Percentiles rank a stretch among this genome's conserved stretches.
Conservation (phyloP, 2,329 filamentous ascomycete species). For the Leptoxyphium fumago region DNA sequence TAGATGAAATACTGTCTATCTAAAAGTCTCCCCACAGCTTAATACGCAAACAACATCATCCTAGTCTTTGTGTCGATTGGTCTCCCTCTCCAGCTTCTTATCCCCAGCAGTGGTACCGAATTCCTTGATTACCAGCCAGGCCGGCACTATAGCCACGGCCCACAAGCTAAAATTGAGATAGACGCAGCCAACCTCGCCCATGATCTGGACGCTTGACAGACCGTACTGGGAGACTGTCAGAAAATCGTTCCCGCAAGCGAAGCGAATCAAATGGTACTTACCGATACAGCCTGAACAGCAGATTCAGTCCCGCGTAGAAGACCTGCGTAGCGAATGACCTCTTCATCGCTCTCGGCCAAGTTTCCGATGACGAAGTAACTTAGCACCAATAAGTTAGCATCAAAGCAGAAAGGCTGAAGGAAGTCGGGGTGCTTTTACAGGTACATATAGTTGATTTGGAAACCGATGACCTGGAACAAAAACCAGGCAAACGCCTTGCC, state of each 20-base stretch:
- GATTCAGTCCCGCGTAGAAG: constrained; percentile 57
- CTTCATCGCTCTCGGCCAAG: constrained; percentile 43
- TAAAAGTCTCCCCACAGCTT: no score
- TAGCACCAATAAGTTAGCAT: background rate
- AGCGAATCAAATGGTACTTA: constrained; percentile 14
- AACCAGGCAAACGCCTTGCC: constrained; percentile 53
- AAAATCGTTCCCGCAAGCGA: background rate
- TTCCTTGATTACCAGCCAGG: constrained; percentile 49
- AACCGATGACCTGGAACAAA: constrained; percentile 50
- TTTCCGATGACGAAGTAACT: constrained; percentile 59
- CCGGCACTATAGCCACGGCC: constrained; percentile 47
- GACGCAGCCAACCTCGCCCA: constrained; percentile 50
- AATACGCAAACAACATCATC: no score
- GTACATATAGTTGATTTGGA: constrained; percentile 62
- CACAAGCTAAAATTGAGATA: constrained; percentile 60
- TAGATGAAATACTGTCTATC: no score
- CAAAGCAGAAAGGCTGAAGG: background rate
- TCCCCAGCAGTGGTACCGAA: constrained; percentile 28
- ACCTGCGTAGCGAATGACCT: constrained; percentile 54
- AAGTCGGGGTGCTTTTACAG: constrained; percentile 30
- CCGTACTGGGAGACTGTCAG: constrained; percentile 39
- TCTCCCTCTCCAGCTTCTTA: constrained; percentile 6
- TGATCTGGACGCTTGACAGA: constrained; percentile 44
- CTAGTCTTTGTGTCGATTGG: no score
- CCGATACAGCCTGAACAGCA: constrained; percentile 55